Conservation (phyloP, 306 rosid genomes). For the Cercis canadensis region DNA sequence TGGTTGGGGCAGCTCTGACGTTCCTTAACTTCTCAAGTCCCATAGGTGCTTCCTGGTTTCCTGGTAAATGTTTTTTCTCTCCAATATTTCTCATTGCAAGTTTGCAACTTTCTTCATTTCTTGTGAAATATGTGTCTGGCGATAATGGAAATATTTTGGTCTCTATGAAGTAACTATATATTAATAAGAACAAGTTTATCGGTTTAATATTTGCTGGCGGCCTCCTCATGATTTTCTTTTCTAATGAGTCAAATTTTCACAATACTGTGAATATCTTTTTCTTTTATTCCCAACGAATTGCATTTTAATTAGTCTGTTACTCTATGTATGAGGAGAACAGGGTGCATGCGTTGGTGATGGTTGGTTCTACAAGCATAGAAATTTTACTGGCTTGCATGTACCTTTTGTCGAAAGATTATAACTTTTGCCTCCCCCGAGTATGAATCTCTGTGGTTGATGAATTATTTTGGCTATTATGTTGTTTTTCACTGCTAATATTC, state of each 20-base stretch:
- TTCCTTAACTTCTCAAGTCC: constrained; percentile 30
- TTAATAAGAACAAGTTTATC: too few relatives aligned
- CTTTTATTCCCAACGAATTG: too few relatives aligned
- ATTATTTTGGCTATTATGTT: neutral
- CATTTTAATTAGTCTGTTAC: neutral
- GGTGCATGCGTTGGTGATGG: neutral
- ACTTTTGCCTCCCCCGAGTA: too few relatives aligned
- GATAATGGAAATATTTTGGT: too few relatives aligned
- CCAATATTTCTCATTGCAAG: neutral
- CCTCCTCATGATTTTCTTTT: neutral
- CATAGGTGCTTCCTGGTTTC: constrained; percentile 17
- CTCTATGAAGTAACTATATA: too few relatives aligned
- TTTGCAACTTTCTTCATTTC: neutral
- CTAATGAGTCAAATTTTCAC: neutral
- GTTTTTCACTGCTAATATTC: neutral
- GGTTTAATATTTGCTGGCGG: neutral
- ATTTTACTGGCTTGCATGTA: neutral
- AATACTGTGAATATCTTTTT: neutral
- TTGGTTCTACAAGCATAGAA: neutral
- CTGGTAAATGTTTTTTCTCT: constrained; percentile 34
- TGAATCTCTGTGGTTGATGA: neutral
- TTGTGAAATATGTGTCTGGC: too few relatives aligned
- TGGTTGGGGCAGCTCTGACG: constrained; percentile 33
- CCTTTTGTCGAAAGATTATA: neutral
- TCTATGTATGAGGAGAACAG: neutral